Evolutionary conservation across 306 rosid species (phyloP), one percentile per base, ranked within the genome.

Genomic region (Sicyos edulis): DNA sequence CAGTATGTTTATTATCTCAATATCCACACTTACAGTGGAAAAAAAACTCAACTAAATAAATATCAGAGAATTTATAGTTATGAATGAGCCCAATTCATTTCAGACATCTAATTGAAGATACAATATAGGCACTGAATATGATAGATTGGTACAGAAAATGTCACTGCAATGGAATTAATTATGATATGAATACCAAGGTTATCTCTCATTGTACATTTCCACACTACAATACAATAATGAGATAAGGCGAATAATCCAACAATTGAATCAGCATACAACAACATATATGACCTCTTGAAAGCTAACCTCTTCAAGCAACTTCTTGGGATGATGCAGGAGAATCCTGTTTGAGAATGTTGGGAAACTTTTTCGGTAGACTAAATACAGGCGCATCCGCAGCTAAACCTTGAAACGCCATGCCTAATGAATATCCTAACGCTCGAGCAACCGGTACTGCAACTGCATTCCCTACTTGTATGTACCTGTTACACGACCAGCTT

Each of bases 391-490:
- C 81, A 0, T 80, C 79, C 6, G 10, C 24, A 0, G 55, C 37
- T 6, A 78, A 72, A 17, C 92, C 89, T 75, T 83, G 82, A 51
- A 54, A 70, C 26, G 97, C 92, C 59, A 76, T 78, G 0, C 91
- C 97, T 5, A 92, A 79, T 0, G 91, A 71, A 59, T 85, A 90
- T 10, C 98, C 98, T 17, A 92, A 72, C 0, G 89, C 96, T 45
- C 92, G 74, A 4, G 91, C 88, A 1, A 90, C 98, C 0, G 96
- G 98, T 53, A 92, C 88, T 2, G 98, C 96, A 2, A 92, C 98
- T 0, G 98, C 98, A 76, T 92, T 92, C 10, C 98, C 98, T 32
- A 90, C 91, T 81, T 92, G 98, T 15, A 83, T 86, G 69, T 92
- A 92, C 78, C 98, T 92, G 63, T 61, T 78, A 68, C 56, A 68